These are phyloP conservation scores for Trapa incisa DNA, from an alignment of 345 rosid species.

Conservation along the genomic window DNA sequence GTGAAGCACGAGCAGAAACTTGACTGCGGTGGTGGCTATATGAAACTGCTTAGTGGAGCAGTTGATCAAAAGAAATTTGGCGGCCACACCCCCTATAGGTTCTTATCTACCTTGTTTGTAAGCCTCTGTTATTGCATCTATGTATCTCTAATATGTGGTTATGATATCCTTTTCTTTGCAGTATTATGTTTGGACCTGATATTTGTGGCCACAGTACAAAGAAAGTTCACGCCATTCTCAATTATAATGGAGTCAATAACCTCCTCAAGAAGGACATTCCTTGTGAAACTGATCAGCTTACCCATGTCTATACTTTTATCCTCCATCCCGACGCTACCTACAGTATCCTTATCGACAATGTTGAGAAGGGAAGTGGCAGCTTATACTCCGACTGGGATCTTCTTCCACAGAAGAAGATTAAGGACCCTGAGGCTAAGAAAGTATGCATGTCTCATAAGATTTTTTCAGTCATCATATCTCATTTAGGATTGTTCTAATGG, in stretches of 20 bases:
- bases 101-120: not conserved
- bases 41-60: conserved; percentile 84
- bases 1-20: conserved; percentile 99
- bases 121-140: not conserved
- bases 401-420: conserved; percentile 74
- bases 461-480: not conserved
- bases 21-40: conserved; percentile 99
- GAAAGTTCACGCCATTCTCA: conserved; percentile 96
- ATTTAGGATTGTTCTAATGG: not conserved
- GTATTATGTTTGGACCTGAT: conserved; percentile 99
- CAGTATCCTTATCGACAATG: conserved; percentile 86
- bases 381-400: conserved; percentile 87
- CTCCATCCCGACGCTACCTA: conserved; percentile 92
- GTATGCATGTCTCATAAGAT: conserved; percentile 18
- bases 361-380: conserved; percentile 92
- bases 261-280: conserved; percentile 96
- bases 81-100: conserved; percentile 95
- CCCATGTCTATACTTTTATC: conserved; percentile 83
- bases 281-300: conserved; percentile 97
- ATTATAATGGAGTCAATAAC: conserved; percentile 64
- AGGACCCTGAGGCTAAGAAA: conserved; percentile 90
- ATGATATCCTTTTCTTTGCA: conserved; percentile 22
- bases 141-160: not conserved
- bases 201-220: conserved; percentile 95
- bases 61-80: conserved; percentile 95